Conservation (phyloP, 2,329 filamentous ascomycete species). For the Lecanicillium sp. region DNA sequence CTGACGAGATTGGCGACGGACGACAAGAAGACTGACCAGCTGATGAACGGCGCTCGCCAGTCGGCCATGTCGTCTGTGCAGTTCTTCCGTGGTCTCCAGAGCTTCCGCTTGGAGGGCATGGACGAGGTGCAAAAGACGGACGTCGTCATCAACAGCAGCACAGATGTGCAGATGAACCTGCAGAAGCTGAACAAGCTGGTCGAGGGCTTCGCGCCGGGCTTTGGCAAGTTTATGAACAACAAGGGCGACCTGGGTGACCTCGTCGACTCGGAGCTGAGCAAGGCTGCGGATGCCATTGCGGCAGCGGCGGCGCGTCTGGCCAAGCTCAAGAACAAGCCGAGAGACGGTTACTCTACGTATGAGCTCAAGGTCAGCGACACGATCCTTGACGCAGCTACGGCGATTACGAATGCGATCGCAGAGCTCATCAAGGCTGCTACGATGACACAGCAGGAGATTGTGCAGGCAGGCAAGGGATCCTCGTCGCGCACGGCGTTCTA, state of each 20-base stretch:
- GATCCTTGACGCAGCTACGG: conserved; percentile 86
- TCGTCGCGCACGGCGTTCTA: conserved; percentile 91
- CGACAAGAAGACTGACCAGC: conserved; percentile 85
- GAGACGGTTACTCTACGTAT: conserved; percentile 91
- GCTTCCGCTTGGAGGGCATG: conserved; percentile 86
- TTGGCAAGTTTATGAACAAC: conserved; percentile 69
- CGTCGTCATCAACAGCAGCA: conserved; percentile 94
- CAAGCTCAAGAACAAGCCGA: conserved; percentile 93
- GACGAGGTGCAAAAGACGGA: conserved; percentile 91
- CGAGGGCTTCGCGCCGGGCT: conserved; percentile 84
- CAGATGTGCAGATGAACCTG: conserved; percentile 89
- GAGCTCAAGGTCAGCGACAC: conserved; percentile 94
- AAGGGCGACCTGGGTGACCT: conserved; percentile 88
- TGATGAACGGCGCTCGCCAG: conserved; percentile 75
- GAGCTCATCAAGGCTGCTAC: conserved; percentile 94
- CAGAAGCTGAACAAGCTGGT: conserved; percentile 91
- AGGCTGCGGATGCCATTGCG: conserved; percentile 91
- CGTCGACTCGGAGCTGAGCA: conserved; percentile 85
- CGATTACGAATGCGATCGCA: conserved; percentile 89
- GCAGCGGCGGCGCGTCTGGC: conserved; percentile 83
- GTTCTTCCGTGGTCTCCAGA: conserved; percentile 92
- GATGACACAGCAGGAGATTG: conserved; percentile 90
- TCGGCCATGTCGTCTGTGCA: conserved; percentile 83
- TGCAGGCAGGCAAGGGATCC: conserved; percentile 81
- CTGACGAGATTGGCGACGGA: conserved; percentile 87